These are phyloP conservation scores for Stachybotrys echinatus DNA, from an alignment of 2,329 filamentous ascomycete species.

Conservation along the genomic window DNA sequence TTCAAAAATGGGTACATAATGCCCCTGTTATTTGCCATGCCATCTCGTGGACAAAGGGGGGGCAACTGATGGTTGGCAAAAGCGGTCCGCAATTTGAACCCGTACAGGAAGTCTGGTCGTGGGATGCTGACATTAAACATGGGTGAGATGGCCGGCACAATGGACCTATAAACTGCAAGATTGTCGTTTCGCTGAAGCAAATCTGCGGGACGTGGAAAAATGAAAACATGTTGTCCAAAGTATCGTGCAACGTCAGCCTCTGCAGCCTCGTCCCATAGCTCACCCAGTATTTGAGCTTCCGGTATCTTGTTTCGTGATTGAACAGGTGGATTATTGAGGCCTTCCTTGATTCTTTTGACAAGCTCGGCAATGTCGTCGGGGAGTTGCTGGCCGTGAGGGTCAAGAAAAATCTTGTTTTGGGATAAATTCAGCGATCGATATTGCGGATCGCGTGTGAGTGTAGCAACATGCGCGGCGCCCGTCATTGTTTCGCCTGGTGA, in stretches of 20 bases:
- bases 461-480: no score
- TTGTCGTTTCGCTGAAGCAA: not conserved
- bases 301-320: not conserved
- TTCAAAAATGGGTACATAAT: constrained; percentile 10
- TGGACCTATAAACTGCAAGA: not conserved
- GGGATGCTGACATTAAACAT: constrained; percentile 6
- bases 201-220: not conserved
- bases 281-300: constrained; percentile 1
- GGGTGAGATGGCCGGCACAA: constrained; percentile 5
- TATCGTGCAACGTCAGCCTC: constrained; percentile 3
- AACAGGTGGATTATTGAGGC: constrained; percentile 3
- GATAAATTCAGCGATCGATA: no score
- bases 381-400: no score
- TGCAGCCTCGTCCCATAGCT: not conserved
- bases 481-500: no score
- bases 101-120: constrained; percentile 6
- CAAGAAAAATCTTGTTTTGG: no score
- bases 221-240: not conserved
- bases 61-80: constrained; percentile 3
- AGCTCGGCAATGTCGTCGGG: constrained; percentile 3
- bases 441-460: no score
- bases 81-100: not conserved
- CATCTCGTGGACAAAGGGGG: not conserved
- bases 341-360: not conserved
- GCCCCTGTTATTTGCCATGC: not conserved